Conservation (phyloP, 768 basidiomycete genomes). For the Podaxis sp. region DNA sequence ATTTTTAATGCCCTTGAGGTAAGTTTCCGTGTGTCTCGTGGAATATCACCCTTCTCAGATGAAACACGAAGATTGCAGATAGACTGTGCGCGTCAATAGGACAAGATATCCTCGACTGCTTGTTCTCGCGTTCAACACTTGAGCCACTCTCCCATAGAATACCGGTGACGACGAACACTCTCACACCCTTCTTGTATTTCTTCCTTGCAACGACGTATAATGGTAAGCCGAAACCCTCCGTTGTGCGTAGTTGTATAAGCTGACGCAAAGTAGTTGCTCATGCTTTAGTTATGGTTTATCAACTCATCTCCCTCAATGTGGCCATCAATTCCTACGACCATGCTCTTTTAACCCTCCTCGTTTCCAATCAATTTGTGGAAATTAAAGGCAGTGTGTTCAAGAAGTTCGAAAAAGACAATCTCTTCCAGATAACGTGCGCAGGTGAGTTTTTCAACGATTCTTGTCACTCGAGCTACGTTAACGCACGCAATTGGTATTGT, state of each 20-base stretch:
- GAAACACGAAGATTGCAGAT: constrained; percentile 79
- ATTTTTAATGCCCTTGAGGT: constrained; percentile 99
- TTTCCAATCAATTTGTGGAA: constrained; percentile 99
- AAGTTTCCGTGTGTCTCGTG: constrained; percentile 21
- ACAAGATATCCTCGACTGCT: constrained; percentile 93
- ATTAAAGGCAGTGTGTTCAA: constrained; percentile 99
- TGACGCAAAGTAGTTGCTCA: constrained; percentile 62
- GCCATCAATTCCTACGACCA: constrained; percentile 99
- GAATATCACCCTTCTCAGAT: not conserved
- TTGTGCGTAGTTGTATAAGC: not conserved
- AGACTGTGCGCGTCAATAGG: constrained; percentile 93
- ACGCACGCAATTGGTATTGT: constrained; percentile 1
- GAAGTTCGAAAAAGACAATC: constrained; percentile 97
- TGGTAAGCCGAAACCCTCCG: constrained; percentile 45
- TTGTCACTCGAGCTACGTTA: not conserved
- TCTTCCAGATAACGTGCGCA: constrained; percentile 98
- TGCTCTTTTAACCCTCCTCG: constrained; percentile 86
- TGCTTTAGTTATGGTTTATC: constrained; percentile 93
- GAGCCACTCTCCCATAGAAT: constrained; percentile 64
- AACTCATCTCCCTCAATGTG: constrained; percentile 91
- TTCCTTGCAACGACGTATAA: constrained; percentile 78
- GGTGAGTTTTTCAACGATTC: constrained; percentile 44
- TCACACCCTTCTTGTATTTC: constrained; percentile 86
- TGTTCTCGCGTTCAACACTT: constrained; percentile 92
- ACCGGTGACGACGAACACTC: constrained; percentile 58